Evolutionary conservation across 805 yeast genomes (phyloP), one percentile per base, ranked within the genome.

Genomic region (Ogataea zsoltii): DNA sequence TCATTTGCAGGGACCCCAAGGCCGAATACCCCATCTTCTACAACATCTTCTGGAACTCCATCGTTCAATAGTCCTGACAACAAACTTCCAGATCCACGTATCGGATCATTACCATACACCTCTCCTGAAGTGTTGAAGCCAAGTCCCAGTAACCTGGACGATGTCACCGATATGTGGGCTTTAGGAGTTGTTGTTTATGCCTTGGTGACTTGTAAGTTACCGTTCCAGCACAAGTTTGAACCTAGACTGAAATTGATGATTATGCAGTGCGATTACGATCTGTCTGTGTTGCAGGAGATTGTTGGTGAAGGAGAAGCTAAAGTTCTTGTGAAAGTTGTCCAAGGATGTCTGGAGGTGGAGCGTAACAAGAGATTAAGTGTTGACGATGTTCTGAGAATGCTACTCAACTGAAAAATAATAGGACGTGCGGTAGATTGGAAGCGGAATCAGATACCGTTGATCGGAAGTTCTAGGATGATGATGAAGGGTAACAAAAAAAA

Each of bases 21-120:
- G 13, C 48, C 54, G 1, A 49, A 53, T 3, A 36, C 55, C 25
- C 41, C 45, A 5, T 33, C 46, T n/a, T 35, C 49, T 10, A 12
- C 46, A 11, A 13, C 33, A 3, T 33, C 51, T 1, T 35, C 49
- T 10, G 47, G 48, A 12, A 33, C 42, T 19, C 15, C 41, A 4
- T 44, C 47, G 5, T 23, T 35, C 33, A 13, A 13, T 26, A 14
- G 15, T 21, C 6, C 38, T 15, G 39, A 40, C 11, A 14, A 34
- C 15, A 49, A 44, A 10, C 44, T 75, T 28, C 88, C 88, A 1
- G 85, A 82, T 59, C 68, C 80, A 17, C 85, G 83, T 54, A 86
- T 88, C 39, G 98, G 98, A 0, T 90, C 96, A 1, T 70, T 91
- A 26, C 97, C 97, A 0, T 91, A 89, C 62, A 96, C 97, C 0